Evolutionary conservation across 495 filamentous ascomycete species (phyloP).

Genomic region (Penicillium mononematosum): DNA sequence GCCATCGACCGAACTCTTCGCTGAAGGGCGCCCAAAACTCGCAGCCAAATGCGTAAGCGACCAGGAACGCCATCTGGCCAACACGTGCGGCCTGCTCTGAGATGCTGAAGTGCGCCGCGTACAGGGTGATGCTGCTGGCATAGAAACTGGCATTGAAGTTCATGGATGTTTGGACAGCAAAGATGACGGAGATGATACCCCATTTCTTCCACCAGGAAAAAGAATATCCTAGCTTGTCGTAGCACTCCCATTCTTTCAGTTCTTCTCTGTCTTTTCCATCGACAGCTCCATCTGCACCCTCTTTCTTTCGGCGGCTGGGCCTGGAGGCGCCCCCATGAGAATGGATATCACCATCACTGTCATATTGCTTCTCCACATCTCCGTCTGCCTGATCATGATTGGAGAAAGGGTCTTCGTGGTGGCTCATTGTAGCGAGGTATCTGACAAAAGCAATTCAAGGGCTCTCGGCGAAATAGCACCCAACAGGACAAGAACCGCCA

Average conservation of each 20-base stretch:
- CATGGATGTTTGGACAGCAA: conserved; percentile 76
- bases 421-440: conserved; percentile 15
- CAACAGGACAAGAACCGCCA: conserved; percentile 9
- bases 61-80: conserved; percentile 69
- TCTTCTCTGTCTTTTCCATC: conserved; percentile 52
- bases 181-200: conserved; percentile 70
- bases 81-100: conserved; percentile 62
- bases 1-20: conserved; percentile 74
- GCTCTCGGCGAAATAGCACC: neutral
- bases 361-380: conserved; percentile 31
- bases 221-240: conserved; percentile 62
- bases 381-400: conserved; percentile 3
- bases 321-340: conserved; percentile 17
- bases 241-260: conserved; percentile 60
- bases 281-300: conserved; percentile 19
- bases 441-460: neutral
- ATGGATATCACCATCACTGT: conserved; percentile 11
- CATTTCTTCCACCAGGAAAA: conserved; percentile 72
- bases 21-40: conserved; percentile 84
- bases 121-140: conserved; percentile 61
- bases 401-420: conserved; percentile 4
- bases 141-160: conserved; percentile 81
- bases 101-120: conserved; percentile 62
- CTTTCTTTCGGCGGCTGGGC: conserved; percentile 15
- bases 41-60: conserved; percentile 76